Evolutionary conservation across 805 yeast species (phyloP), one percentile per base, ranked within the genome.

Genomic region (Cyberlindnera maclurae): DNA sequence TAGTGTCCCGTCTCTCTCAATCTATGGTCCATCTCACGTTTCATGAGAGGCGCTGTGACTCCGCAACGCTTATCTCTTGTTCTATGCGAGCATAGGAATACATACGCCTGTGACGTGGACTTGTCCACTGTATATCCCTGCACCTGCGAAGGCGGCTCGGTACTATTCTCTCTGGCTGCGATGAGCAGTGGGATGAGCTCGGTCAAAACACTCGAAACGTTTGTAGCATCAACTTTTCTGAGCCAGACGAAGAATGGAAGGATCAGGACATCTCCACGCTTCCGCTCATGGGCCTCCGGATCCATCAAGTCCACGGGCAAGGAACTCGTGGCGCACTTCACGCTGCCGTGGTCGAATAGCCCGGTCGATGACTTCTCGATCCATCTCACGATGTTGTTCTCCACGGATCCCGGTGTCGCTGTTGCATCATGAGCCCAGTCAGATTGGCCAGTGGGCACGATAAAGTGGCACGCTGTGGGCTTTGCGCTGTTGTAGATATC

Each of bases 1-100:
- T 76, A 75, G 13, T 84, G 63, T 4, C 79, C 94, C 27, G 73
- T 65, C 4, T 84, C 85, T 42, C 94, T 67, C 31, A 90, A 65
- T 47, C 82, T 74, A 8, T 70, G 57, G 33, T 87, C 94, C 58
- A 90, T 75, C 44, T 83, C 87, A 47, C 75, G 79, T 55, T 79
- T 82, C 79, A 90, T 72, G 28, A 86, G 72, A 12, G 97, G 97
- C 0, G 97, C 97, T 1, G 97, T 86, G 34, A 87, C 68, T 35
- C 96, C 97, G 62, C 98, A 90, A 44, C 90, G 68, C 58, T 87
- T 89, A 57, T 90, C 98, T 59, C 97, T 78, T 10, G 94, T 85
- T 36, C 71, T 69, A 60, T 90, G 98, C 0, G 97, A 89, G 53
- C 98, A 90, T 37, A 93, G 60, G 35, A 93, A 71, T 2, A 90